Percentiles rank a stretch among this genome's conserved stretches.
These are phyloP conservation scores for Phytopythium cucurbitacearum DNA, from an alignment of 352 stramenopile species.

Conservation along the genomic window DNA sequence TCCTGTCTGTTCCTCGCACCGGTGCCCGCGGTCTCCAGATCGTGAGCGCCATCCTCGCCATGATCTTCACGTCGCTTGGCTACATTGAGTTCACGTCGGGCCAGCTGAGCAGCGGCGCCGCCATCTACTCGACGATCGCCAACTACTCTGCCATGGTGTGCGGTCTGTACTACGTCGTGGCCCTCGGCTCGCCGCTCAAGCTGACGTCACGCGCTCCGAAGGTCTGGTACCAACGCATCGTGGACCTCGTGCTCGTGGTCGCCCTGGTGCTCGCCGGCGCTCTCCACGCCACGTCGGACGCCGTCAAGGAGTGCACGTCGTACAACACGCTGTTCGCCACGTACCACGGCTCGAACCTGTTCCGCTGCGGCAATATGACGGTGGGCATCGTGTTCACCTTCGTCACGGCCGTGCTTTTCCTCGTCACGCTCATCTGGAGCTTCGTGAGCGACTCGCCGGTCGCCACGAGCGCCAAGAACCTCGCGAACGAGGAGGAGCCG, in stretches of 20 bases:
- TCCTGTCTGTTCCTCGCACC: slow-evolving; percentile 15
- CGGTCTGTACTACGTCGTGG: slow-evolving; percentile 31
- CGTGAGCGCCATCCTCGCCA: slow-evolving; percentile 20
- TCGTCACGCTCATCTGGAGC: slow-evolving; percentile 27
- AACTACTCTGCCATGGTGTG: slow-evolving; percentile 38
- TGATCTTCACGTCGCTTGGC: slow-evolving; percentile 43
- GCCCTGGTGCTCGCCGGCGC: slow-evolving; percentile 31
- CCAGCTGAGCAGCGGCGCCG: slow-evolving; percentile 28
- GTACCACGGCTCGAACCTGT: slow-evolving; percentile 34
- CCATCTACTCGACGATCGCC: slow-evolving; percentile 31
- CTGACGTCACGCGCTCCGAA: slow-evolving; percentile 13
- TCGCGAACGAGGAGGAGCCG: slow-evolving; percentile 20
- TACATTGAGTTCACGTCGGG: slow-evolving; percentile 37
- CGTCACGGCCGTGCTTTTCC: slow-evolving; percentile 29
- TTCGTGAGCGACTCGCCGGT: slow-evolving; percentile 21
- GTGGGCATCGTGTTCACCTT: slow-evolving; percentile 34
- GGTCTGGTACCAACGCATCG: slow-evolving; percentile 25
- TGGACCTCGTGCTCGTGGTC: slow-evolving; percentile 20
- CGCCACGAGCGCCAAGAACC: slow-evolving; percentile 15
- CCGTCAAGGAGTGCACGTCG: slow-evolving; percentile 28
- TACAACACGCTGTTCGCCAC: slow-evolving; percentile 38
- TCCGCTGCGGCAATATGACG: slow-evolving; percentile 41
- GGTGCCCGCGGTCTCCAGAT: slow-evolving; percentile 25
- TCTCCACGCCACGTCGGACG: slow-evolving; percentile 23
- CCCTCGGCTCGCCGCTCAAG: slow-evolving; percentile 14